These are phyloP conservation scores for Tulasnella sp. DNA, from an alignment of 768 basidiomycete genomes.

Conservation along the genomic window DNA sequence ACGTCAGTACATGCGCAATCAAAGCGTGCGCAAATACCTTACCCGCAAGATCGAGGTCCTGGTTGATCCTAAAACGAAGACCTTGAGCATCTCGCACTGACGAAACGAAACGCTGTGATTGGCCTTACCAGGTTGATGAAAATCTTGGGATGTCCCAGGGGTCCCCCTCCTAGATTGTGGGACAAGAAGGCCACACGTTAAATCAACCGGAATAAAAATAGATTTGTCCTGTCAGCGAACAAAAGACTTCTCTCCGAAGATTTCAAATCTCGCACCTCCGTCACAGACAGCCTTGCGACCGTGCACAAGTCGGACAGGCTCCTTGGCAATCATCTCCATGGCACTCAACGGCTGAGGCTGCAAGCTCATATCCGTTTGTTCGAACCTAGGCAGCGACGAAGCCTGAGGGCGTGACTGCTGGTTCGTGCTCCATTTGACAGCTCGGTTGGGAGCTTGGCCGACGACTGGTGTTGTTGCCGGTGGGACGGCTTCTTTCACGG, in stretches of 20 bases:
- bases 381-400: constrained; percentile 74
- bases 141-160: constrained; percentile 94
- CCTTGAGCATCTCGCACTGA: not conserved
- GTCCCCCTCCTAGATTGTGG: constrained; percentile 67
- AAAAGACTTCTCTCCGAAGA: not conserved
- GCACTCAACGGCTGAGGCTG: constrained; percentile 90
- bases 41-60: constrained; percentile 87
- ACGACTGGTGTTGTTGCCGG: constrained; percentile 11
- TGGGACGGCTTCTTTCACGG: not conserved
- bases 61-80: constrained; percentile 65
- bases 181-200: not conserved
- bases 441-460: constrained; percentile 78
- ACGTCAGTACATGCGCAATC: not conserved
- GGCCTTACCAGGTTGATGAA: constrained; percentile 85
- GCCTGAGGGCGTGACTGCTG: constrained; percentile 66
- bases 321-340: constrained; percentile 81
- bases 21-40: constrained; percentile 38
- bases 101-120: not conserved
- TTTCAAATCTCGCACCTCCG: constrained; percentile 64
- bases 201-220: not conserved
- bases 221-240: not conserved
- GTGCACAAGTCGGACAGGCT: constrained; percentile 77
- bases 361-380: constrained; percentile 81
- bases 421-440: constrained; percentile 78
- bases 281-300: constrained; percentile 89